These are phyloP conservation scores for Pythium aphanidermatum DNA, from an alignment of 352 stramenopile species.

Conservation along the genomic window DNA sequence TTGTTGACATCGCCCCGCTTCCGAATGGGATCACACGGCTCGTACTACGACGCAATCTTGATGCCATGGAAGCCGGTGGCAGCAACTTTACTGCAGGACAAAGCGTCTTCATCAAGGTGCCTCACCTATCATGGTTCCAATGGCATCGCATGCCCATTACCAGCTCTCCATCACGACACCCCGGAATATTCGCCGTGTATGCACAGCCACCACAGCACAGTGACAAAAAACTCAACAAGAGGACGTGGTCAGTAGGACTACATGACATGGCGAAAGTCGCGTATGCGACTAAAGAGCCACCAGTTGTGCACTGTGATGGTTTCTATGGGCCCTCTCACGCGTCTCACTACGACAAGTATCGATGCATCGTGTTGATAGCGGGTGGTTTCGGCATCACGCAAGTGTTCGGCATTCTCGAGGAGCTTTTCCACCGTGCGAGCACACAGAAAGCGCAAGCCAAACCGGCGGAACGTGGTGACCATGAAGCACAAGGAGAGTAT, in stretches of 20 bases:
- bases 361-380: constrained; percentile 26
- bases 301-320: constrained; percentile 23
- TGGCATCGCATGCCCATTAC: constrained; percentile 28
- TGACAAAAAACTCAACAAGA: not conserved
- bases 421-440: constrained; percentile 19
- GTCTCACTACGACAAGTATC: constrained; percentile 23
- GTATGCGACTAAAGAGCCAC: constrained; percentile 19
- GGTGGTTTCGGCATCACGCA: constrained; percentile 22
- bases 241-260: constrained; percentile 15
- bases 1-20: constrained; percentile 27
- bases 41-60: constrained; percentile 1
- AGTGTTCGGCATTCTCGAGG: constrained; percentile 21
- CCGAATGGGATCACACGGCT: constrained; percentile 24
- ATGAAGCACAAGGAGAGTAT: not conserved
- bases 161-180: constrained; percentile 16
- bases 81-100: constrained; percentile 21
- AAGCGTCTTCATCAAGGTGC: constrained; percentile 25
- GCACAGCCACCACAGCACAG: too few species aligned
- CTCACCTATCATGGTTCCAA: constrained; percentile 24
- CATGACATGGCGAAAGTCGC: constrained; percentile 25
- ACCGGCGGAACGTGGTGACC: not conserved
- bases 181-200: constrained; percentile 24
- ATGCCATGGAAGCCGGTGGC: not conserved
- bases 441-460: constrained; percentile 1
- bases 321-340: constrained; percentile 22